phyloP scores from a whole-genome alignment of 208 protist genomes.

The Trypanosoma melophagium region DNA sequence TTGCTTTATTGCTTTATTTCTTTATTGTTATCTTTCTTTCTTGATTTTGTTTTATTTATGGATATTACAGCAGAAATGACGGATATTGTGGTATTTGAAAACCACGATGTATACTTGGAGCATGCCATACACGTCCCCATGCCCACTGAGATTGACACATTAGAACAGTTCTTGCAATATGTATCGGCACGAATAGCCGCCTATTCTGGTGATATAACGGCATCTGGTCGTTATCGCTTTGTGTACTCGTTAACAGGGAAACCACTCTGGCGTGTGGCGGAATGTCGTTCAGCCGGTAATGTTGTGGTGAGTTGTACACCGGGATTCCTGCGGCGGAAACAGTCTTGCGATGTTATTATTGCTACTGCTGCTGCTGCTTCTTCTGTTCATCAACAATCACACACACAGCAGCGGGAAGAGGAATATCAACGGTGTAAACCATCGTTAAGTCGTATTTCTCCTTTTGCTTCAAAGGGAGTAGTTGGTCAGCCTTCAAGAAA shows the following conservation, averaged over 20 bases:
- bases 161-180: conserved; percentile 60
- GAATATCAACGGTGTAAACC: too few relatives aligned
- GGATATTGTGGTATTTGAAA: conserved; percentile 53
- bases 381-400: too few relatives aligned
- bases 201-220: conserved; percentile 26
- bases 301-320: conserved; percentile 63
- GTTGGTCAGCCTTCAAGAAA: too few relatives aligned
- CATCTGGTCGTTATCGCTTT: conserved; percentile 57
- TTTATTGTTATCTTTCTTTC: conserved; percentile 1
- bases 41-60: not conserved
- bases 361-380: not conserved
- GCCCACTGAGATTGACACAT: conserved; percentile 50
- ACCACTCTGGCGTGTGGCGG: conserved; percentile 73
- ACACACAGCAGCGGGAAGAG: too few relatives aligned
- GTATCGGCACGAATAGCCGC: conserved; percentile 40
- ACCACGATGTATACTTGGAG: conserved; percentile 57
- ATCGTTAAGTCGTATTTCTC: too few relatives aligned
- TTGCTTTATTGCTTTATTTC: not conserved
- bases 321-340: conserved; percentile 55
- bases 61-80: conserved; percentile 4
- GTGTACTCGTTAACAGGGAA: conserved; percentile 64
- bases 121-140: conserved; percentile 37
- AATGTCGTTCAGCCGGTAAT: conserved; percentile 53
- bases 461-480: too few relatives aligned
- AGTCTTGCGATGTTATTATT: too few relatives aligned